phyloP scores from a whole-genome alignment of 2,329 filamentous ascomycete genomes.

The Chrysosporium keratinophilum region DNA sequence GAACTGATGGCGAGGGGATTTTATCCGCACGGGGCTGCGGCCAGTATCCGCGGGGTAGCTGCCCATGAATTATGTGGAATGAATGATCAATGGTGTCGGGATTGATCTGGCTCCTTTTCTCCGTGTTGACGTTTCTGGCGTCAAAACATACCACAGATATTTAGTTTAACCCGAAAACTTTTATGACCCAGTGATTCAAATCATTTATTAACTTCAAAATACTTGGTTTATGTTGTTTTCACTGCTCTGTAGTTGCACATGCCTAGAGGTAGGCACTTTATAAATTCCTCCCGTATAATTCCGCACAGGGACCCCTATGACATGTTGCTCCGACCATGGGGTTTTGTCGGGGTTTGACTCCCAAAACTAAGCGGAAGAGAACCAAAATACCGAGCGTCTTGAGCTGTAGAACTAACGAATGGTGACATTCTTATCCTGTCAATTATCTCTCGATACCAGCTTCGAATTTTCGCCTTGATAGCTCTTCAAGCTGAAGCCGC shows the following conservation, averaged over 20 bases:
- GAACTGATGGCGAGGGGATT: neutral
- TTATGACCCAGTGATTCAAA: neutral
- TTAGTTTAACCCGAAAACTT: neutral
- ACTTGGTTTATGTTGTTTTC: neutral
- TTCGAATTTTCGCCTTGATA: too few species aligned
- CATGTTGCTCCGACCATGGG: too few species aligned
- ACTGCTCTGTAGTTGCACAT: neutral
- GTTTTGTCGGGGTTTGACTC: too few species aligned
- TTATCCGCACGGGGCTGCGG: neutral
- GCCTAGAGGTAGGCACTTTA: neutral
- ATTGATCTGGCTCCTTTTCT: neutral
- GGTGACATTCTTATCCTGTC: too few species aligned
- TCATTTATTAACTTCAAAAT: neutral
- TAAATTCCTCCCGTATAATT: neutral
- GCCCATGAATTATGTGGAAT: neutral
- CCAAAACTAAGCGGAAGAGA: too few species aligned
- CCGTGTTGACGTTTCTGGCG: neutral
- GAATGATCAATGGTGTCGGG: constrained; percentile 4
- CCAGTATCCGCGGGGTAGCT: neutral
- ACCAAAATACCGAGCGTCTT: too few species aligned
- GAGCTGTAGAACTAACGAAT: too few species aligned
- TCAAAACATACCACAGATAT: constrained; percentile 6
- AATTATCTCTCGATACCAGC: too few species aligned
- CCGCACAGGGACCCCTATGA: neutral
- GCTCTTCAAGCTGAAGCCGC: too few species aligned